Base-by-base conservation (phyloP, 2,329 filamentous ascomycete genomes). In the Diaporthe sp. region DNA sequence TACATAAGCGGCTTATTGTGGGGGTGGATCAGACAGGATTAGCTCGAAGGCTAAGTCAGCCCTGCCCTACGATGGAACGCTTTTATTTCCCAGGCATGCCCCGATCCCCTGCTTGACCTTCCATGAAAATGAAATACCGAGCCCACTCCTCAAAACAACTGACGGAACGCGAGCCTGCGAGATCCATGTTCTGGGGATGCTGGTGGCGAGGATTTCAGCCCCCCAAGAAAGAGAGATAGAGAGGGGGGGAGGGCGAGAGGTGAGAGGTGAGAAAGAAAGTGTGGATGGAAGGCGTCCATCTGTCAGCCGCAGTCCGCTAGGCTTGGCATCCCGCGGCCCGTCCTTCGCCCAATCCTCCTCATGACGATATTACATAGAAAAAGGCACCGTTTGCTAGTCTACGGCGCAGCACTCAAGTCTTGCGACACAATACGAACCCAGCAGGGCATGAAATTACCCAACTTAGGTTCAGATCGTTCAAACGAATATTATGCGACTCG, bases 251-350 rank as follows among this genome's bases (percentile, higher is more conserved):
- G 42, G 15, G 55, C 8, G 28, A 57, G 42, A 44, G 42, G 17
- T 44, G 15, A 44, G 42, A 12, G 17, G 44, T 37, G 34, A 53
- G n/a, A 42, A 55, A 53, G 49, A 25, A 13, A 42, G 34, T 7
- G 65, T 12, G 44, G 34, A 22, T 68, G 49, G 34, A 42, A 5
- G 49, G n/a, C 49, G 12, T 68, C 25, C 65, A 55, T 19, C n/a
- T 28, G 65, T 69, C 65, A 69, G 65, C 65, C 65, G 65, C 65
- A 69, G 65, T 55, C 65, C 65, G 65, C 34, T 25, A 55, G 46
- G 65, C 49, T 69, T 55, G 65, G 65, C 65, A 69, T 69, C 65
- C 61, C 65, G 34, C 49, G 46, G 65, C 65, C 65, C 49, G 65
- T 69, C 49, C 65, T 69, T 69, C 34, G 65, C 37, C 31, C 28